Evolutionary conservation across 2,329 filamentous ascomycete genomes (phyloP), one percentile per base, ranked within the genome.

Genomic region (Microcyclospora pomicola): DNA sequence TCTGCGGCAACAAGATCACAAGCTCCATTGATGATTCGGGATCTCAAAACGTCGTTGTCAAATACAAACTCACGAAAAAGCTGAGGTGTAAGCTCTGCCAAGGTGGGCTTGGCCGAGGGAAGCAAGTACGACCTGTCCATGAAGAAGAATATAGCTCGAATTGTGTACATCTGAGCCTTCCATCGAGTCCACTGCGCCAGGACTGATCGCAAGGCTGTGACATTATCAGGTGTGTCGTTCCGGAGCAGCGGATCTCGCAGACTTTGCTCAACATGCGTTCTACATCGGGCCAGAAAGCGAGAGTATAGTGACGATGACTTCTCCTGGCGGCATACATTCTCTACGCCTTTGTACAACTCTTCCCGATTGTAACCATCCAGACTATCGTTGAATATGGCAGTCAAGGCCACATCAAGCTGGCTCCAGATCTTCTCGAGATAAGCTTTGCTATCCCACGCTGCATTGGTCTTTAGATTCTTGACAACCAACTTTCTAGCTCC

Each of bases 81-180:
- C 11, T 69, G 62, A 39, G 91, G 76, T 5, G 80, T 75, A 66
- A 93, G 77, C 53, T 93, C 84, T 52, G 87, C 81, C 40, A 98
- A 75, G 27, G 81, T 81, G 9, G 71, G 69, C 15, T 80, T 75
- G 48, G 79, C 77, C 33, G 78, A 77, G 40, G 80, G 78, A 2
- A 94, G 67, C 6, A 98, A 69, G 54, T 86, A 95, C 2, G 86
- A 83, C 45, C 91, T 78, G 57, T 98, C 88, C 47, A 98, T 72
- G 54, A 87, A 98, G 63, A 86, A 93, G 62, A 95, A 96, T 30
- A 92, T 81, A 45, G 82, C 88, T 35, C 86, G 76, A 37, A 98
- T 74, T 11, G 79, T 77, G 47, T 83, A 81, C 62, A 85, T 68
- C 59, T 91, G 81, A 31, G 71, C 65, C 49, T 78, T 81, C 87